Percentiles rank a stretch among this genome's conserved stretches.
These are phyloP conservation scores for Fraxinus sp. DNA, from an alignment of 305 asterid genomes.

Conservation along the genomic window DNA sequence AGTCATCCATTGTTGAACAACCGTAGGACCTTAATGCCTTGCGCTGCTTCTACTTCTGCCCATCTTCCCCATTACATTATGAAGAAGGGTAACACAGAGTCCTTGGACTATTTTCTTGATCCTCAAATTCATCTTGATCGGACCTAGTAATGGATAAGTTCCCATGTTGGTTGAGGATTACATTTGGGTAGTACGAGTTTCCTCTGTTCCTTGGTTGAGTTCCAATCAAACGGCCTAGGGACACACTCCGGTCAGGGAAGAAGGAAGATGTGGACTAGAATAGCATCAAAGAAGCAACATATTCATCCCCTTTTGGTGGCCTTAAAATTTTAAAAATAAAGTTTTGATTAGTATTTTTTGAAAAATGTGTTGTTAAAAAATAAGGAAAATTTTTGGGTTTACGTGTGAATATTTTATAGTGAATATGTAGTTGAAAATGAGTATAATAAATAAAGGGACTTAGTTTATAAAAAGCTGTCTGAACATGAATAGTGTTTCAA, in stretches of 20 bases:
- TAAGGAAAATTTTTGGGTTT: too few species aligned
- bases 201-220: constrained; percentile 36
- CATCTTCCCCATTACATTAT: constrained; percentile 31
- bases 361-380: too few species aligned
- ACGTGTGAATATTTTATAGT: too few species aligned
- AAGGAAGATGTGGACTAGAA: constrained; percentile 65
- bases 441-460: too few species aligned
- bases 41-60: constrained; percentile 15
- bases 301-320: background rate
- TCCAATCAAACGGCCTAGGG: constrained; percentile 66
- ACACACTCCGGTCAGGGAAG: constrained; percentile 56
- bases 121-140: constrained; percentile 11
- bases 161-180: constrained; percentile 11
- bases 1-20: background rate
- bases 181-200: constrained; percentile 16
- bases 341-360: too few species aligned
- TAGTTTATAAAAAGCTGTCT: background rate
- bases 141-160: constrained; percentile 17
- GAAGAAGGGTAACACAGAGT: constrained; percentile 51
- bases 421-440: too few species aligned
- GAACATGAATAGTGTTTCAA: background rate
- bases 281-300: background rate
- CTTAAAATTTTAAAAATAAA: too few species aligned
- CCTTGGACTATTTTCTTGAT: constrained; percentile 31
- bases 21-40: background rate